Evolutionary conservation across 805 yeast species (phyloP).

Genomic region (Teunomyces panamensis): DNA sequence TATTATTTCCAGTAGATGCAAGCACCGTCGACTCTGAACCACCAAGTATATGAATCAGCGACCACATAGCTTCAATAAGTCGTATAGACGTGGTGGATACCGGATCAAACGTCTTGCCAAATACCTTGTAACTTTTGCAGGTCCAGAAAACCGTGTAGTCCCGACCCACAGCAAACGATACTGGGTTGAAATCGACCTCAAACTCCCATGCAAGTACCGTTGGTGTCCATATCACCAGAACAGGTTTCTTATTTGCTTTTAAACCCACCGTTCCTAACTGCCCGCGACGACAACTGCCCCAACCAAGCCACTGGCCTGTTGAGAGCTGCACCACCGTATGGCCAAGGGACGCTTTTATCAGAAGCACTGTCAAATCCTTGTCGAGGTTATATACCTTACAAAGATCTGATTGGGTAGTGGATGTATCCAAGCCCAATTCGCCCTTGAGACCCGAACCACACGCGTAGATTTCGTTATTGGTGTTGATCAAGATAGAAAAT

Average conservation of each 20-base stretch:
- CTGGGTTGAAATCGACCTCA: conserved; percentile 4
- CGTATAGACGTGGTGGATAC: conserved; percentile 14
- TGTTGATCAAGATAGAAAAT: conserved; percentile 52
- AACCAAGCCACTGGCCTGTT: conserved; percentile 51
- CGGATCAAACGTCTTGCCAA: conserved; percentile 16
- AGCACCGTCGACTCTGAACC: conserved; percentile 15
- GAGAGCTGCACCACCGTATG: conserved; percentile 39
- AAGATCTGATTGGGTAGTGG: conserved; percentile 7
- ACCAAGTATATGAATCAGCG: conserved; percentile 57
- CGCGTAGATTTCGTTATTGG: conserved; percentile 38
- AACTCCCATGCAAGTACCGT: conserved; percentile 12
- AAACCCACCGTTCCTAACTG: conserved; percentile 36
- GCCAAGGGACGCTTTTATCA: conserved; percentile 41
- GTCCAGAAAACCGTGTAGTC: conserved; percentile 48
- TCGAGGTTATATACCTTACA: conserved; percentile 6
- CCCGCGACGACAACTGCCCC: conserved; percentile 70
- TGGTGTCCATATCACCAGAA: conserved; percentile 23
- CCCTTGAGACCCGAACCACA: conserved; percentile 72
- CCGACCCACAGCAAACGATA: conserved; percentile 47
- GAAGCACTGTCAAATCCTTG: conserved; percentile 5
- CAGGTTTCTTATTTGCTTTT: conserved; percentile 10
- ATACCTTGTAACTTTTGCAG: background rate
- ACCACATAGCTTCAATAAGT: conserved; percentile 66
- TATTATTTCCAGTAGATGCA: conserved; percentile 66
- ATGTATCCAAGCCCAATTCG: conserved; percentile 57